Conservation (phyloP, 2,329 filamentous ascomycete genomes). For the Diaporthe sp. region DNA sequence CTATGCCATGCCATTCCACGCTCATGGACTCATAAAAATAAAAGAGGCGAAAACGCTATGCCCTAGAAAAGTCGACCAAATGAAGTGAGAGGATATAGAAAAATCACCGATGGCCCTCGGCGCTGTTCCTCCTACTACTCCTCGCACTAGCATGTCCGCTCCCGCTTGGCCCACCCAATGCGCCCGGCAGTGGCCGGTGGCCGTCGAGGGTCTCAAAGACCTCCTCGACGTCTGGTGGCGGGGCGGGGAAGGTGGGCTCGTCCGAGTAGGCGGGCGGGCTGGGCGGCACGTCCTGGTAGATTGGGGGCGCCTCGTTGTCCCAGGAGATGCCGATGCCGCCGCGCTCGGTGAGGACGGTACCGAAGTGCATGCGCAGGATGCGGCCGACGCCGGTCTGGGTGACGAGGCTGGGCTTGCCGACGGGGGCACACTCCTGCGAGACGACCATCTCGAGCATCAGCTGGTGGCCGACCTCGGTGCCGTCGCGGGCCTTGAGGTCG, state of each 20-base stretch:
- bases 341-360: slow-evolving; percentile 84
- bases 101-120: slow-evolving; percentile 28
- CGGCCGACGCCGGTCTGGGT: slow-evolving; percentile 92
- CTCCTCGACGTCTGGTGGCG: slow-evolving; percentile 51
- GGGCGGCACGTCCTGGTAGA: slow-evolving; percentile 93
- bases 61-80: background rate
- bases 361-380: slow-evolving; percentile 94
- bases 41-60: background rate
- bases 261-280: slow-evolving; percentile 81
- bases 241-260: slow-evolving; percentile 49
- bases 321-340: slow-evolving; percentile 92
- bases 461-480: slow-evolving; percentile 85
- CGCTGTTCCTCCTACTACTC: slow-evolving; percentile 35
- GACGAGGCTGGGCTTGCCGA: slow-evolving; percentile 75
- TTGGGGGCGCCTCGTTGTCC: slow-evolving; percentile 95
- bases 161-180: background rate
- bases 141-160: slow-evolving; percentile 28
- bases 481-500: slow-evolving; percentile 81
- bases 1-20: slow-evolving; percentile 4
- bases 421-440: slow-evolving; percentile 87
- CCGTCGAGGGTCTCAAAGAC: slow-evolving; percentile 55
- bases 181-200: slow-evolving; percentile 3
- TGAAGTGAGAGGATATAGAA: too few relatives aligned
- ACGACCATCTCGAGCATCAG: slow-evolving; percentile 95
- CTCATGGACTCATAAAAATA: background rate